Evolutionary conservation across 2,329 filamentous ascomycete species (phyloP).

Genomic region (Apiospora hydei): DNA sequence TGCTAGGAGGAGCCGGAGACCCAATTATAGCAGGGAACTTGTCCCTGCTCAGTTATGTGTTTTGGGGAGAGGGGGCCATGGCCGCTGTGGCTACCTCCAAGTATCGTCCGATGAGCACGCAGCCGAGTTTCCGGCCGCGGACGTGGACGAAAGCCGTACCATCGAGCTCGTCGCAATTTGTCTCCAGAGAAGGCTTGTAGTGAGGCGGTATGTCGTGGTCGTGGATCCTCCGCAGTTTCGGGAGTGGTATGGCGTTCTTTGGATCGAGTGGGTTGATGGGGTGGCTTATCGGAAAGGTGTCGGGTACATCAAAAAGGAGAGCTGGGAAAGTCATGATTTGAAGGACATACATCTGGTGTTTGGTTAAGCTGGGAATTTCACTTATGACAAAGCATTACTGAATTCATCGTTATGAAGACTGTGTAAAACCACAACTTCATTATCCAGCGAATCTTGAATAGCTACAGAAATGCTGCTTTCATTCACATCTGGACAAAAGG

Average conservation of each 20-base stretch:
- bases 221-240: neutral
- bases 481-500: too few relatives aligned
- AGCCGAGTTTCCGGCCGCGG: neutral
- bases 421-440: too few relatives aligned
- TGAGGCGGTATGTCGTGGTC: neutral
- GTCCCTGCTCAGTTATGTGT: neutral
- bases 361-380: neutral
- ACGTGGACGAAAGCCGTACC: neutral
- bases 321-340: slow-evolving; percentile 6
- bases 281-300: slow-evolving; percentile 23
- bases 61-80: neutral
- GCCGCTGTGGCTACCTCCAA: neutral
- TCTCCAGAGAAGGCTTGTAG: neutral
- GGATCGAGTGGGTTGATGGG: slow-evolving; percentile 14
- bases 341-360: neutral
- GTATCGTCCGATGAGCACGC: neutral
- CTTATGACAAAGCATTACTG: too few relatives aligned
- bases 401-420: too few relatives aligned
- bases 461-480: too few relatives aligned
- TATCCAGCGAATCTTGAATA: too few relatives aligned
- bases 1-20: too few relatives aligned
- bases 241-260: slow-evolving; percentile 12
- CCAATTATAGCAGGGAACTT: too few relatives aligned
- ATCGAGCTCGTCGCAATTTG: slow-evolving; percentile 1
- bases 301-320: neutral